Evolutionary conservation across 257 asterid species (phyloP).

Genomic region (Voacanga thouarsii): DNA sequence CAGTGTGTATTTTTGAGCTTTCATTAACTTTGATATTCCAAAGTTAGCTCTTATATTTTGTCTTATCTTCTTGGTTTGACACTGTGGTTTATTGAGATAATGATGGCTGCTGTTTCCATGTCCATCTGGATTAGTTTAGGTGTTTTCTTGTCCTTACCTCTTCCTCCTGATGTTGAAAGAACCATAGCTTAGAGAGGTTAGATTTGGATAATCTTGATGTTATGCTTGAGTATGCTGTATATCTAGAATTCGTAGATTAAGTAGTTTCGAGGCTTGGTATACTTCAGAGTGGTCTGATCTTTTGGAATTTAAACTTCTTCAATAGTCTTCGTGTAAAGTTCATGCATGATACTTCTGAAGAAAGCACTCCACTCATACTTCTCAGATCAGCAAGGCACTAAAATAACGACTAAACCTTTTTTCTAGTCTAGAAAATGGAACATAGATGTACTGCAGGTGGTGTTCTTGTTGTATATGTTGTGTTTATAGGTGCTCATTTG

Average conservation of each 20-base stretch:
- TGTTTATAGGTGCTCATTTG: neutral
- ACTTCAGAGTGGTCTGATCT: neutral
- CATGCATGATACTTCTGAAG: neutral
- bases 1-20: neutral
- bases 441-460: neutral
- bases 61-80: neutral
- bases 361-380: neutral
- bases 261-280: neutral
- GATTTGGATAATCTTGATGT: neutral
- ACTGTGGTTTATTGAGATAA: neutral
- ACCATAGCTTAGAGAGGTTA: neutral
- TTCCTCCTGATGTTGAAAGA: neutral
- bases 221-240: neutral
- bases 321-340: neutral
- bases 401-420: neutral
- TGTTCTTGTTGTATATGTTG: neutral
- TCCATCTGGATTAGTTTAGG: neutral
- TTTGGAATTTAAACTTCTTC: neutral
- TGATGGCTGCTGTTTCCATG: neutral
- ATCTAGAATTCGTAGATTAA: no score
- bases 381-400: neutral
- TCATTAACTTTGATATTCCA: neutral
- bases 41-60: neutral
- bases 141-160: neutral
- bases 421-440: neutral